phyloP scores from a whole-genome alignment of 768 basidiomycete species.

The Holtermannia corniformis region DNA sequence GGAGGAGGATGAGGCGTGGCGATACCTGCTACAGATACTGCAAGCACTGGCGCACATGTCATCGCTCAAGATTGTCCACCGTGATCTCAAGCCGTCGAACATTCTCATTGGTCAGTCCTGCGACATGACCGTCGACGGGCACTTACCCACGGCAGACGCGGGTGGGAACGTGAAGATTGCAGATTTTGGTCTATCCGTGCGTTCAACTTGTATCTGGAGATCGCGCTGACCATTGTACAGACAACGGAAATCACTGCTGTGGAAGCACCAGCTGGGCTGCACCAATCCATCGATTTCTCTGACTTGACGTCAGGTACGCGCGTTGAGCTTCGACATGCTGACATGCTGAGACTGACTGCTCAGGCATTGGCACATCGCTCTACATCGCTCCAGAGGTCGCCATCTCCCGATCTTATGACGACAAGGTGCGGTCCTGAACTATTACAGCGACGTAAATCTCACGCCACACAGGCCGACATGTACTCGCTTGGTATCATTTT shows the following conservation, averaged over 20 bases:
- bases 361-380: conserved; percentile 68
- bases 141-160: too few relatives aligned
- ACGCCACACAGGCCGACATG: conserved; percentile 57
- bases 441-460: not conserved
- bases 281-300: conserved; percentile 8
- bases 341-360: not conserved
- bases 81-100: conserved; percentile 83
- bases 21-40: conserved; percentile 76
- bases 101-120: conserved; percentile 76
- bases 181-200: conserved; percentile 65
- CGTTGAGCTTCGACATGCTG: not conserved
- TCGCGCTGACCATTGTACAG: not conserved
- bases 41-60: conserved; percentile 88
- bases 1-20: conserved; percentile 76
- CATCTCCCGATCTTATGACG: conserved; percentile 47
- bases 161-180: conserved; percentile 53
- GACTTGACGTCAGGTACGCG: conserved; percentile 33
- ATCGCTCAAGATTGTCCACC: conserved; percentile 66
- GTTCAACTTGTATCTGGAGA: conserved; percentile 11
- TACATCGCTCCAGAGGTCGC: conserved; percentile 87
- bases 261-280: conserved; percentile 6
- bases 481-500: conserved; percentile 93
- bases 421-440: conserved; percentile 46
- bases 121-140: too few relatives aligned
- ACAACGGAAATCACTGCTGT: conserved; percentile 24